Conservation (phyloP, 345 rosid genomes). For the Eucalyptus tenuipes region DNA sequence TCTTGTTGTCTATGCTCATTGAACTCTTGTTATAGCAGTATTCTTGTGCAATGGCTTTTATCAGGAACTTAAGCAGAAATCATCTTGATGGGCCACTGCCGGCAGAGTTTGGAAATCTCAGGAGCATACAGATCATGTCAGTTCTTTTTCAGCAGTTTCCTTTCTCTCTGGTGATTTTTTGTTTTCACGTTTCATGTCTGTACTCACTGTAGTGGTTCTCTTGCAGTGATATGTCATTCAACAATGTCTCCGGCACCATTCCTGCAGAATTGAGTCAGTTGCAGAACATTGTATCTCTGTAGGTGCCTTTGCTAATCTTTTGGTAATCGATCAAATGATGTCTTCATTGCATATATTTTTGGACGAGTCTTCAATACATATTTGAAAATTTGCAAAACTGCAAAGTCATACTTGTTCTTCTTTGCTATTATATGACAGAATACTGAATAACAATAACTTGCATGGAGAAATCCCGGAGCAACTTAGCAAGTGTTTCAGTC, state of each 20-base stretch:
- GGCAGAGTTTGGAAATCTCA: conserved; percentile 69
- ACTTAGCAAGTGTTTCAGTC: conserved; percentile 72
- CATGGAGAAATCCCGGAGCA: conserved; percentile 79
- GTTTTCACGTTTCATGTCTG: neutral
- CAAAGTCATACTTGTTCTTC: neutral
- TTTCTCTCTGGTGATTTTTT: neutral
- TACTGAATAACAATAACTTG: conserved; percentile 63
- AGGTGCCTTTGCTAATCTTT: conserved; percentile 5
- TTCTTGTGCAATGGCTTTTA: neutral
- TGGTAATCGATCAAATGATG: neutral
- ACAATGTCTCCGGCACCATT: conserved; percentile 53
- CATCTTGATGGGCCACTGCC: conserved; percentile 54
- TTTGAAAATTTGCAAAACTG: neutral
- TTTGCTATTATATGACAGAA: conserved; percentile 19
- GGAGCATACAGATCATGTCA: conserved; percentile 70
- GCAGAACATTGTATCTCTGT: conserved; percentile 77
- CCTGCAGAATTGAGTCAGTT: conserved; percentile 74
- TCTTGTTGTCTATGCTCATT: neutral
- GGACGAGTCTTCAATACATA: neutral
- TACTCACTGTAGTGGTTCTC: neutral
- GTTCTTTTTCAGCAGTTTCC: neutral
- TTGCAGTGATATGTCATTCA: conserved; percentile 70
- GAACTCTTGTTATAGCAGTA: neutral
- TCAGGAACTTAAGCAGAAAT: conserved; percentile 74
- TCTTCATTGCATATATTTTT: neutral